Base-by-base conservation (phyloP, 2,329 filamentous ascomycete species). In the Macroventuria anomochaeta region DNA sequence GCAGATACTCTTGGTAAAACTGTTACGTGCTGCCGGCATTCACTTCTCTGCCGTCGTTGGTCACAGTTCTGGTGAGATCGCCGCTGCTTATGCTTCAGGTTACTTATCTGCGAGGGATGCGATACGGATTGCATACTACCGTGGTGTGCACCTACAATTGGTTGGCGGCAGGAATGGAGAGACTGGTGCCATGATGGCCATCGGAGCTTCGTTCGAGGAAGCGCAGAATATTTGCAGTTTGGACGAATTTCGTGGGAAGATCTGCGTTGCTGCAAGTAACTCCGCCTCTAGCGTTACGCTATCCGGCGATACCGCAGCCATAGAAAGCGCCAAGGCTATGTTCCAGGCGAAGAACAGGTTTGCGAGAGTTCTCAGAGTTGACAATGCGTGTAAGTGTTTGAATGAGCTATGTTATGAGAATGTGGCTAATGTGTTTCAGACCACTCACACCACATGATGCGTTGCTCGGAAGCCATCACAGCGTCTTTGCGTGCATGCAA, bases 401-500 rank as follows among this genome's bases (percentile, higher is more conserved):
- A 4, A 10, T 11, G 1, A 2, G 2, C 15, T 7, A n/a, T n/a
- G 7, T 23, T 11, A 15, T 1, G 18, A 2, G 6, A 7, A 29
- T 13, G 17, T 2, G 2, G 13, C 21, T 53, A 18, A 53, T 60
- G 4, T 5, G 4, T n/a, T 3, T 78, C 79, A 0, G 81, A 81
- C 44, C 80, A 81, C 42, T 79, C 76, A 0, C 69, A 70, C 20
- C 77, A 79, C 26, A 79, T 79, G 76, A 8, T 43, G 1, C 47
- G 55, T 2, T 61, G 57, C 33, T 43, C 49, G 3, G 53, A 52
- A 3, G 40, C 31, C 5, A 65, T 65, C 17, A 33, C 51, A 6
- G 25, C 47, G 2, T 42, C 62, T 4, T 17, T 67, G 13, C 32
- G 15, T 21, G 41, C 12, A 7, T 46, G 41, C 12, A 12, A 25